phyloP scores from a whole-genome alignment of 305 asterid genomes.

The Solanum hybrid region DNA sequence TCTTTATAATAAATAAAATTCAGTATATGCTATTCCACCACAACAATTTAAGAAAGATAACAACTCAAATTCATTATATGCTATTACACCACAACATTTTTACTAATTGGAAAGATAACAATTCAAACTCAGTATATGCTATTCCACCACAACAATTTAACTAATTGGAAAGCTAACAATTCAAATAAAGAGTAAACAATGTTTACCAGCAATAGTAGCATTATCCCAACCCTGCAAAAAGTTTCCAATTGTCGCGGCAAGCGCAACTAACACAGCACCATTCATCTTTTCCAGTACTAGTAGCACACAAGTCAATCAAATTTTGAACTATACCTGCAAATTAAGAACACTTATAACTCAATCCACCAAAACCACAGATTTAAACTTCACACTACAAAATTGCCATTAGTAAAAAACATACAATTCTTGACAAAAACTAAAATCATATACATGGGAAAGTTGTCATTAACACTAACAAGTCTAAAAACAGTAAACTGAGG shows the following conservation, averaged over 20 bases:
- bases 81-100: neutral
- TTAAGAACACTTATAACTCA: conserved; percentile 6
- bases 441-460: neutral
- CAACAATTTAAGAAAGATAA: neutral
- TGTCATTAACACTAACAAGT: conserved; percentile 10
- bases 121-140: neutral
- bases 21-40: neutral
- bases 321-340: conserved; percentile 6
- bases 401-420: neutral
- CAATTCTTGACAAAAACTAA: neutral
- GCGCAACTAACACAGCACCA: conserved; percentile 65
- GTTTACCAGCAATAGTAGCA: conserved; percentile 77
- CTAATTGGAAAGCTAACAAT: neutral
- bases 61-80: neutral
- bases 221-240: conserved; percentile 88
- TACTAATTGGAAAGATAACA: neutral
- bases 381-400: neutral
- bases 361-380: conserved; percentile 13
- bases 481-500: conserved; percentile 2
- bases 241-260: conserved; percentile 64
- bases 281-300: conserved; percentile 30
- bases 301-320: conserved; percentile 10
- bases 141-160: neutral
- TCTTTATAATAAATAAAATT: neutral
- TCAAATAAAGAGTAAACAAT: neutral